These are phyloP conservation scores for Massarina eburnea DNA, from an alignment of 2,329 filamentous ascomycete genomes.

Conservation along the genomic window DNA sequence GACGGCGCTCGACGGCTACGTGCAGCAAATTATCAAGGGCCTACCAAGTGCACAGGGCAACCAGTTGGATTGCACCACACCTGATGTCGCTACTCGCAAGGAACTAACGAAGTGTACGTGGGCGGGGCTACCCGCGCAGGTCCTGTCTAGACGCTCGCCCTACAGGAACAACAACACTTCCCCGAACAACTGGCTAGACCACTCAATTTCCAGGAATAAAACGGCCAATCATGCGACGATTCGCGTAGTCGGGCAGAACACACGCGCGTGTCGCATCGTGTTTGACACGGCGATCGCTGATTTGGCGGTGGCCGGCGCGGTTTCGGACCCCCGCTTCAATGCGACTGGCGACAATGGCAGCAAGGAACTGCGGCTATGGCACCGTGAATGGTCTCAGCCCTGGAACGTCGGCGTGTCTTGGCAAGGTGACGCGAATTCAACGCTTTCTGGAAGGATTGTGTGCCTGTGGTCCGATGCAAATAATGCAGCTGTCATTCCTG, in stretches of 20 bases:
- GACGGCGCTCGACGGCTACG: constrained; percentile 39
- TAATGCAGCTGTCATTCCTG: constrained; percentile 71
- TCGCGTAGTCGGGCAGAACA: constrained; percentile 70
- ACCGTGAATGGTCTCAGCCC: constrained; percentile 72
- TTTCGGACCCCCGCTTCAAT: constrained; percentile 66
- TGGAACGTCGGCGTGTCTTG: constrained; percentile 78
- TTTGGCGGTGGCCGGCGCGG: constrained; percentile 64
- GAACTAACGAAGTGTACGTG: constrained; percentile 71
- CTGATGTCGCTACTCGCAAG: constrained; percentile 46
- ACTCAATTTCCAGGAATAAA: constrained; percentile 57
- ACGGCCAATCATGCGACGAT: constrained; percentile 61
- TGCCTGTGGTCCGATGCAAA: constrained; percentile 93
- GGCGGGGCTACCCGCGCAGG: constrained; percentile 66
- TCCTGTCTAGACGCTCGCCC: constrained; percentile 51
- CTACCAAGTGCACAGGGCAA: constrained; percentile 72
- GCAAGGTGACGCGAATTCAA: constrained; percentile 45
- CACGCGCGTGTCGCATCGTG: constrained; percentile 73
- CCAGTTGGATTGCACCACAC: constrained; percentile 42
- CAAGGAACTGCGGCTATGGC: constrained; percentile 75
- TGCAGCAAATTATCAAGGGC: constrained; percentile 61
- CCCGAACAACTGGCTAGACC: constrained; percentile 60
- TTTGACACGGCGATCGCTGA: constrained; percentile 69
- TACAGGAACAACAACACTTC: constrained; percentile 28
- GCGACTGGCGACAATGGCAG: constrained; percentile 64
- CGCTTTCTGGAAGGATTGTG: constrained; percentile 61